Percentiles rank a stretch among this genome's conserved stretches.
Evolutionary conservation across 2,329 filamentous ascomycete species (phyloP).

Genomic region (Corinectria fuckeliana): DNA sequence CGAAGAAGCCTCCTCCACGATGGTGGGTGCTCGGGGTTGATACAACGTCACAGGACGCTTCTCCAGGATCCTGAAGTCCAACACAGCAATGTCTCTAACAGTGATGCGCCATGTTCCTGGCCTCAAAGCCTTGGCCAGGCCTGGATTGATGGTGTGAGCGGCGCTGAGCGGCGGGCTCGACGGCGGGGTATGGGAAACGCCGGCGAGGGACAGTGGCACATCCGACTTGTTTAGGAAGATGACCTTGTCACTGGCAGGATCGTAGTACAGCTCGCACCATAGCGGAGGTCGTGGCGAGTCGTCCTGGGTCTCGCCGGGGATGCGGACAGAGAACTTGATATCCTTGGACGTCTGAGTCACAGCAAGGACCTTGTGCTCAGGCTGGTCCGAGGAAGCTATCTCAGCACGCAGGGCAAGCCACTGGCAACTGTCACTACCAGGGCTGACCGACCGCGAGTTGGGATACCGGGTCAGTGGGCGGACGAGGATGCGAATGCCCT

Average conservation of each 20-base stretch:
- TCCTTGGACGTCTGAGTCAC: conserved; percentile 66
- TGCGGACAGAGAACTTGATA: conserved; percentile 65
- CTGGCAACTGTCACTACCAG: conserved; percentile 62
- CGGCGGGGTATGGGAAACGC: conserved; percentile 49
- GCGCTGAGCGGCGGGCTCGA: conserved; percentile 51
- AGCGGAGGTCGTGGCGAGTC: conserved; percentile 54
- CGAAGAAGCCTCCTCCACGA: conserved; percentile 38
- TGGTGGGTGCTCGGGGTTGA: conserved; percentile 37
- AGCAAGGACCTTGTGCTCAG: conserved; percentile 63
- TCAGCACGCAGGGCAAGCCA: conserved; percentile 64
- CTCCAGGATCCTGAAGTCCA: conserved; percentile 65
- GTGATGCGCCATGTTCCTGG: conserved; percentile 65
- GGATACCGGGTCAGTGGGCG: conserved; percentile 60
- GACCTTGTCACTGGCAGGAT: conserved; percentile 64
- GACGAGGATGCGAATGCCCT: conserved; percentile 64
- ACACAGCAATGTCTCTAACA: conserved; percentile 55
- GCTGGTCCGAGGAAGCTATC: conserved; percentile 57
- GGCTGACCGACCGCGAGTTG: conserved; percentile 60
- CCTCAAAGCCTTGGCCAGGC: conserved; percentile 52
- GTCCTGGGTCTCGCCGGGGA: conserved; percentile 56
- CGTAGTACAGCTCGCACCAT: conserved; percentile 68
- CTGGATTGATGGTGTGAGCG: conserved; percentile 52
- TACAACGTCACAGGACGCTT: conserved; percentile 56
- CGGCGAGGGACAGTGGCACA: conserved; percentile 57
- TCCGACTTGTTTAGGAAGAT: conserved; percentile 64